These are phyloP conservation scores for Zopfia rhizophila DNA, from an alignment of 2,329 filamentous ascomycete species.

Conservation along the genomic window DNA sequence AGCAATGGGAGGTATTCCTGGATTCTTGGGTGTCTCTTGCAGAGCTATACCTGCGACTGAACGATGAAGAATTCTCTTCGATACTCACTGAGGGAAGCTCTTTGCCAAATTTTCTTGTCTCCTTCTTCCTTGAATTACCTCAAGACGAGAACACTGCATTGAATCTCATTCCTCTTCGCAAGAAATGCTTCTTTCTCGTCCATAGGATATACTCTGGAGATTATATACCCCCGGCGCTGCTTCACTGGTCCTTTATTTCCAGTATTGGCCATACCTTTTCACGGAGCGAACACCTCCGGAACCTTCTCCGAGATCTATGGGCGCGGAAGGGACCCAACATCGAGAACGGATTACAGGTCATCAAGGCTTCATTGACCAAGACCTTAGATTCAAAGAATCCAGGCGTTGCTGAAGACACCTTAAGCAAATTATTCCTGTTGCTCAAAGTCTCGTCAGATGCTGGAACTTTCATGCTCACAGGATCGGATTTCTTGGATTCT, in stretches of 20 bases:
- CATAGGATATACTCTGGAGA: slow-evolving; percentile 65
- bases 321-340: slow-evolving; percentile 60
- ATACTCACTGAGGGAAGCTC: slow-evolving; percentile 67
- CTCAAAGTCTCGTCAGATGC: slow-evolving; percentile 68
- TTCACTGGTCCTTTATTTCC: slow-evolving; percentile 75
- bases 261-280: slow-evolving; percentile 74
- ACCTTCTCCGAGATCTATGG: slow-evolving; percentile 63
- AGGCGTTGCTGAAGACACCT: slow-evolving; percentile 63
- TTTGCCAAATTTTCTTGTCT: slow-evolving; percentile 70
- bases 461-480: slow-evolving; percentile 76
- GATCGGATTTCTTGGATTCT: slow-evolving; percentile 87
- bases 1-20: slow-evolving; percentile 82
- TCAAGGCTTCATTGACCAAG: slow-evolving; percentile 71
- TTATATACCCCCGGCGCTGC: slow-evolving; percentile 58
- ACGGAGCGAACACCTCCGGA: slow-evolving; percentile 66
- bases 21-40: slow-evolving; percentile 79
- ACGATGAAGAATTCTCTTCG: slow-evolving; percentile 65
- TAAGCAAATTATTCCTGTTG: slow-evolving; percentile 71
- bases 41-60: slow-evolving; percentile 70
- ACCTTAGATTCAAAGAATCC: slow-evolving; percentile 72
- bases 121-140: slow-evolving; percentile 69
- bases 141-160: slow-evolving; percentile 37
- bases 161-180: slow-evolving; percentile 66
- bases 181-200: slow-evolving; percentile 71
- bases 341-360: slow-evolving; percentile 65